Base-by-base conservation (phyloP, 2,329 filamentous ascomycete genomes). In the Cercospora sp. region DNA sequence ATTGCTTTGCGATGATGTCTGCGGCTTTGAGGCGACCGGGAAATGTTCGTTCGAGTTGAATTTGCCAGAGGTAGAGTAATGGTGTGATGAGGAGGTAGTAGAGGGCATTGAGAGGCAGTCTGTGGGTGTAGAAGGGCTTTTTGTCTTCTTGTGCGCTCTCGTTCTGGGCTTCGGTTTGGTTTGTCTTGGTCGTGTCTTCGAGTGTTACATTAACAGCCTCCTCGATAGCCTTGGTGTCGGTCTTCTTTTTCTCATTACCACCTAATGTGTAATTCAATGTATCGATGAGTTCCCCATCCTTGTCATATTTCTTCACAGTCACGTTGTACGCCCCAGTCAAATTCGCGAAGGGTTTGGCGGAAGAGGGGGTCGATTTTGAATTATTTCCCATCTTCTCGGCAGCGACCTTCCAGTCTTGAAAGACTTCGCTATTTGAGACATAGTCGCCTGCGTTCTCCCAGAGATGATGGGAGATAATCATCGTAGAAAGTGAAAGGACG, bases 11-110 rank as follows among this genome's bases (percentile, higher is more conserved):
- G n/a, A n/a, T n/a, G n/a, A n/a, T 24, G 10, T 66, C 63, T 10
- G 28, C 49, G n/a, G 55, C 57, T 9, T 55, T 28, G 6, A 61
- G 61, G 1, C 64, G 28, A 0, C 55, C 65, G 5, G 71, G 71
- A 12, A 73, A 63, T 12, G 45, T 65, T 28, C 68, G 37, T 32
- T 72, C 71, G 21, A 73, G 70, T 65, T 69, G 69, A 18, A 71
- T 67, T 45, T 72, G 71, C 66, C 68, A 72, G 55, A 66, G 55
- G 30, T 72, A 73, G 16, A 61, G 21, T 1, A 71, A 12, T 0
- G 67, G 66, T 1, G 26, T 32, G 21, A 72, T 45, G 6, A 70
- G 6, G 16, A 63, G 34, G 9, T 43, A n/a, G 10, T 69, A 37
- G 18, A 69, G 26, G 16, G 69, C 12, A 1, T 62, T 45, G 18